Evolutionary conservation across 1,284 basidiomycete species (phyloP).

Genomic region (Papiliotrema laurentii): DNA sequence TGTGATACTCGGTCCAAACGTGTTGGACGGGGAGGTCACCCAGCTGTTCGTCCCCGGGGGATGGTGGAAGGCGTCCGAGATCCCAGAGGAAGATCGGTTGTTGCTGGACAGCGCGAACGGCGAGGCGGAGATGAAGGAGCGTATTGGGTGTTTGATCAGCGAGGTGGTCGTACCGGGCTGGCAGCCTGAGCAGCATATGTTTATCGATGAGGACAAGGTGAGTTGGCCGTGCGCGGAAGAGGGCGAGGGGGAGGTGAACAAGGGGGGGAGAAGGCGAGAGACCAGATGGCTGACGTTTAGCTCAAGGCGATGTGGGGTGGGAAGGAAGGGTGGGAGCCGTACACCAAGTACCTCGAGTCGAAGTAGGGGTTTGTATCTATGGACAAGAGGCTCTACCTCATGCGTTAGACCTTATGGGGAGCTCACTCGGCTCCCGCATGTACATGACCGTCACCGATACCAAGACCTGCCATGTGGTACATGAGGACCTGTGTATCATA

Average conservation of each 20-base stretch:
- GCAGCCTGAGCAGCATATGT: slow-evolving; percentile 38
- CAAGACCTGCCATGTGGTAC: too few species aligned
- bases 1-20: slow-evolving; percentile 32
- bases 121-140: slow-evolving; percentile 16
- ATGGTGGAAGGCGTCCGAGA: slow-evolving; percentile 45
- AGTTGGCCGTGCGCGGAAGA: too few species aligned
- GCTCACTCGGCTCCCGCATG: too few species aligned
- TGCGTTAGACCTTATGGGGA: too few species aligned
- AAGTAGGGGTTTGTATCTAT: not conserved
- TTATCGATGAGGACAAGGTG: slow-evolving; percentile 33
- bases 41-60: slow-evolving; percentile 44
- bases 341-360: slow-evolving; percentile 20
- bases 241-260: too few species aligned
- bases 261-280: too few species aligned
- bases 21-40: slow-evolving; percentile 28
- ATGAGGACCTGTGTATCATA: too few species aligned
- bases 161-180: slow-evolving; percentile 43
- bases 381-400: not conserved
- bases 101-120: slow-evolving; percentile 13
- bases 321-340: slow-evolving; percentile 30
- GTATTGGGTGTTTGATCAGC: slow-evolving; percentile 37
- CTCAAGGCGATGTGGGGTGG: slow-evolving; percentile 34
- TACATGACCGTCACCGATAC: too few species aligned
- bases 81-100: slow-evolving; percentile 35
- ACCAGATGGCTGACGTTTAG: slow-evolving; percentile 9